Conservation (phyloP, 2,329 filamentous ascomycete genomes). For the Ophiosphaerella korrae region DNA sequence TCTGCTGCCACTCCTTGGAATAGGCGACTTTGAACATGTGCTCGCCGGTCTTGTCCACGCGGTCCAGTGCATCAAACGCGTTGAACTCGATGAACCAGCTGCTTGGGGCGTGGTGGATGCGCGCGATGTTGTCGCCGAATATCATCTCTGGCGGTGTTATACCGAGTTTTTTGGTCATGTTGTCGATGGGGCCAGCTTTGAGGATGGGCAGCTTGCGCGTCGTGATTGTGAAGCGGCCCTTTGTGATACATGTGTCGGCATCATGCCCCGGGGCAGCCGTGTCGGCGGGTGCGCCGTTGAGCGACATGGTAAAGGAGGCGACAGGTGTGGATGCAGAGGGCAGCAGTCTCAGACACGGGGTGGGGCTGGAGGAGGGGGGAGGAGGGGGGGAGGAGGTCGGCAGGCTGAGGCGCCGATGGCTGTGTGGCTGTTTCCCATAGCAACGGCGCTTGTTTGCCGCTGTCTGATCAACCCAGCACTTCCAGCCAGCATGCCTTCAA, state of each 20-base stretch:
- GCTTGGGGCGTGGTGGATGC: constrained; percentile 73
- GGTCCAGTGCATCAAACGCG: constrained; percentile 84
- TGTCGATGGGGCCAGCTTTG: constrained; percentile 87
- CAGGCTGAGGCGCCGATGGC: constrained; percentile 8
- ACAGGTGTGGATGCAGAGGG: not conserved
- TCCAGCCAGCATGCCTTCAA: not conserved
- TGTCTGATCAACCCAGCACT: constrained; percentile 13
- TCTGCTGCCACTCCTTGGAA: constrained; percentile 83
- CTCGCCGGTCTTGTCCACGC: constrained; percentile 89
- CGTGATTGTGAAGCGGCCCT: constrained; percentile 69
- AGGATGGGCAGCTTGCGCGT: constrained; percentile 94
- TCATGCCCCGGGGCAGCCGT: constrained; percentile 37
- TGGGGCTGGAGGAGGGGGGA: not conserved
- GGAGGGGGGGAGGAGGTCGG: constrained; percentile 4
- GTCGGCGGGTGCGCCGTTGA: constrained; percentile 41
- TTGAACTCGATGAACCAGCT: constrained; percentile 82
- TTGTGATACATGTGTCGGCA: constrained; percentile 44
- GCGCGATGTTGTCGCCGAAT: constrained; percentile 90
- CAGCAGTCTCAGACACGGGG: constrained; percentile 21
- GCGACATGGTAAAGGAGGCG: not conserved
- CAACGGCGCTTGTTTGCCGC: constrained; percentile 24
- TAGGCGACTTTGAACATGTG: constrained; percentile 94
- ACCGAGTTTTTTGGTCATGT: constrained; percentile 75
- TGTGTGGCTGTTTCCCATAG: constrained; percentile 9
- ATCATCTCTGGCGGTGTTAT: constrained; percentile 99